phyloP scores from a whole-genome alignment of 2,329 filamentous ascomycete species.

The Dryadomyces quercivorus region DNA sequence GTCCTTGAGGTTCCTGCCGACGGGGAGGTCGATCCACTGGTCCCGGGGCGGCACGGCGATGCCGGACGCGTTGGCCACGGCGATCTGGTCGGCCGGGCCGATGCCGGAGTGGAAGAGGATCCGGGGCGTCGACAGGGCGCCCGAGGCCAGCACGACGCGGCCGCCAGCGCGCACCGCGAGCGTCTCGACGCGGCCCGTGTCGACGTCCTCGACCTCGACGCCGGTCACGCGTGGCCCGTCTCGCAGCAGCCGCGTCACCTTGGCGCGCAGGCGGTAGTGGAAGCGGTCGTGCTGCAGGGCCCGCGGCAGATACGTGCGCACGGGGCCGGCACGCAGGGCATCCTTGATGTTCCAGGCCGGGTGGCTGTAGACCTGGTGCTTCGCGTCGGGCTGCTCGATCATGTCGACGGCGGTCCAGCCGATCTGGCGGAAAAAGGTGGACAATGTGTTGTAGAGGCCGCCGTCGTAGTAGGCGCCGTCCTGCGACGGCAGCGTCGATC shows the following conservation, averaged over 20 bases:
- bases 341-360: conserved; percentile 51
- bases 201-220: conserved; percentile 36
- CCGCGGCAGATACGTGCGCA: conserved; percentile 52
- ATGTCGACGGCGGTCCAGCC: conserved; percentile 33
- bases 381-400: conserved; percentile 42
- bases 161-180: conserved; percentile 24
- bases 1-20: conserved; percentile 47
- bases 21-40: conserved; percentile 45
- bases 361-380: conserved; percentile 49
- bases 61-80: conserved; percentile 36
- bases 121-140: conserved; percentile 31
- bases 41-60: conserved; percentile 34
- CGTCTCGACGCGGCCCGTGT: conserved; percentile 5
- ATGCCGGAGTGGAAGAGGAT: conserved; percentile 36
- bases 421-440: conserved; percentile 37
- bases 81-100: conserved; percentile 48
- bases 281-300: conserved; percentile 46
- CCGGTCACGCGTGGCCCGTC: conserved; percentile 38
- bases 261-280: conserved; percentile 46
- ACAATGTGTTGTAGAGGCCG: conserved; percentile 51
- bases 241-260: conserved; percentile 46
- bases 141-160: conserved; percentile 48
- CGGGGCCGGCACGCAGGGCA: conserved; percentile 50
- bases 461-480: conserved; percentile 58
- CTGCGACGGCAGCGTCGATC: conserved; percentile 51